These are phyloP conservation scores for Immersiporthe knoxdaviesiana DNA, from an alignment of 2,329 filamentous ascomycete genomes.

Conservation along the genomic window DNA sequence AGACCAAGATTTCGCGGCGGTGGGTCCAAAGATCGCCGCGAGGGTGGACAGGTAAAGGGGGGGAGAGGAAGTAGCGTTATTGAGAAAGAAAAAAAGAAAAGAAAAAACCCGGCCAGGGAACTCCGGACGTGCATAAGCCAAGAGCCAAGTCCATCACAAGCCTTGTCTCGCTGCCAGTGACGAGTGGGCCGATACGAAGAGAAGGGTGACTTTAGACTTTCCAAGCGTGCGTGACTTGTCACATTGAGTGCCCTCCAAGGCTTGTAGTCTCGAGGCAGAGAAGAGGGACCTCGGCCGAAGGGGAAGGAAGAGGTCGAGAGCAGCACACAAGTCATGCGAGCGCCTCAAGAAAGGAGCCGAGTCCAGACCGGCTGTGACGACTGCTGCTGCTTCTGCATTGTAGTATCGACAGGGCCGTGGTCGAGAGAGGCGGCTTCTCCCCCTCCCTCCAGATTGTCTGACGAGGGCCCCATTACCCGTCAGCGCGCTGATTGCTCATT, in stretches of 20 bases:
- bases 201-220: background rate
- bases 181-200: slow-evolving; percentile 5
- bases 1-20: background rate
- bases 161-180: background rate
- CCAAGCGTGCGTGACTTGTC: background rate
- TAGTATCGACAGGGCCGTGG: slow-evolving; percentile 3
- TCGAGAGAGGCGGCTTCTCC: background rate
- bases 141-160: background rate
- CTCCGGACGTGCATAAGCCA: background rate
- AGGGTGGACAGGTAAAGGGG: background rate
- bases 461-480: background rate
- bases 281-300: slow-evolving; percentile 3
- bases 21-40: slow-evolving; percentile 1
- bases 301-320: background rate
- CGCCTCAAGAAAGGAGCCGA: background rate
- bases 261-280: background rate
- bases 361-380: background rate
- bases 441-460: slow-evolving; percentile 5
- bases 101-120: background rate
- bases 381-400: background rate
- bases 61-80: background rate
- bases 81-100: background rate
- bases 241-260: background rate
- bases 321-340: background rate
- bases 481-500: background rate